phyloP scores from a whole-genome alignment of 2,329 filamentous ascomycete genomes.

The Phyllosticta paracitricarpa region DNA sequence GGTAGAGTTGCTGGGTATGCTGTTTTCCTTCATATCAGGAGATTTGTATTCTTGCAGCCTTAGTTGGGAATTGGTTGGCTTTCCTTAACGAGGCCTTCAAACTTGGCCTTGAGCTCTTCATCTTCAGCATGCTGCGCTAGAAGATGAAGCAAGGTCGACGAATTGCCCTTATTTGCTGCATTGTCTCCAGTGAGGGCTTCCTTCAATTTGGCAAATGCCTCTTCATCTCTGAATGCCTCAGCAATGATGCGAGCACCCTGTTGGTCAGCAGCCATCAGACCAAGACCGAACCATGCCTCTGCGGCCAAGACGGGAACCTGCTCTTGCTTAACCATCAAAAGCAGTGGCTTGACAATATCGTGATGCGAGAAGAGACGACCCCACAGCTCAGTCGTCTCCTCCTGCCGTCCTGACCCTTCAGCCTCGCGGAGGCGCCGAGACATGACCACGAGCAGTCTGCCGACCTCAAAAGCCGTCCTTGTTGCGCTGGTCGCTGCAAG shows the following conservation, averaged over 20 bases:
- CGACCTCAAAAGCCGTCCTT: conserved; percentile 10
- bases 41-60: neutral
- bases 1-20: neutral
- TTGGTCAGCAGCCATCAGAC: neutral
- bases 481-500: neutral
- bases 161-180: neutral
- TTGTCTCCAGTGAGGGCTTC: neutral
- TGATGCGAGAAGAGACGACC: neutral
- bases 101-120: neutral
- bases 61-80: neutral
- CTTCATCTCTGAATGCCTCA: conserved; percentile 3
- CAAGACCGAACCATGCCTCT: conserved; percentile 8
- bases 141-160: neutral
- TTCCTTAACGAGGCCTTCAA: neutral
- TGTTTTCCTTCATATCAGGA: neutral
- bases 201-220: neutral
- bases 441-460: conserved; percentile 5
- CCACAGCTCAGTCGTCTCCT: neutral
- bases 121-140: neutral
- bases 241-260: conserved; percentile 1
- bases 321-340: conserved; percentile 8
- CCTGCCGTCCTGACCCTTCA: neutral
- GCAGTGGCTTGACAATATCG: neutral
- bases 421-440: conserved; percentile 4
- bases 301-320: conserved; percentile 5